Base-by-base conservation (phyloP, 805 yeast species). In the Wickerhamomyces strasburgensis region DNA sequence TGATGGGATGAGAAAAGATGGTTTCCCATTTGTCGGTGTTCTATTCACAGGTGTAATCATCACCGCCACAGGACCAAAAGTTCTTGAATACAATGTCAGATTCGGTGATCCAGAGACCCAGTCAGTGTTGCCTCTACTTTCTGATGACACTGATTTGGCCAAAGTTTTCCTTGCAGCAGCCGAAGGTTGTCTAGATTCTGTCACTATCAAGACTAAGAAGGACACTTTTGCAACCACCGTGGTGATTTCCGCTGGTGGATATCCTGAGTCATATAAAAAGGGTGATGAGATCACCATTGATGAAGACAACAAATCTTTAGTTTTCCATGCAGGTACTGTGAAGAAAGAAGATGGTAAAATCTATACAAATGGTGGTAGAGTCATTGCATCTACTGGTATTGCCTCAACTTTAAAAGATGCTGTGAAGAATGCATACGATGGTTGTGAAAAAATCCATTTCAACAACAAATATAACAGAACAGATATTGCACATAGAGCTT, bases 91-190 rank as follows among this genome's bases (percentile, higher is more conserved):
- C 65, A 93, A 93, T 52, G 98, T 94, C 35, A 80, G 99, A 65
- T 94, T 93, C 51, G 99, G 99, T 46, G 99, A 93, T 61, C 99
- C 99, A 48, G 99, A 93, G 67, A 93, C 98, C 25, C 98, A 93
- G 68, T 85, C 97, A 3, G 95, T 93, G 17, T 68, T 93, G 56
- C 96, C 97, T 15, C 71, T 93, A 55, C 67, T 93, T 46, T 67
- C 85, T 32, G 75, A 78, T 29, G 83, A 80, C 37, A 81, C 96
- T n/a, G 99, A 93, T 63, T 72, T 93, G 55, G 93, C 96, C 32
- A 87, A 89, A 62, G 78, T 93, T 32, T 77, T 94, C 75, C 64
- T 90, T 37, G 98, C 98, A 31, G 82, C 95, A 47, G 95, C 93
- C 31, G 96, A 90, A 60, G 95, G 84, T 62, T 75, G 98, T 61